phyloP scores from a whole-genome alignment of 169 alveolate species.

The Plasmodium berghei region DNA sequence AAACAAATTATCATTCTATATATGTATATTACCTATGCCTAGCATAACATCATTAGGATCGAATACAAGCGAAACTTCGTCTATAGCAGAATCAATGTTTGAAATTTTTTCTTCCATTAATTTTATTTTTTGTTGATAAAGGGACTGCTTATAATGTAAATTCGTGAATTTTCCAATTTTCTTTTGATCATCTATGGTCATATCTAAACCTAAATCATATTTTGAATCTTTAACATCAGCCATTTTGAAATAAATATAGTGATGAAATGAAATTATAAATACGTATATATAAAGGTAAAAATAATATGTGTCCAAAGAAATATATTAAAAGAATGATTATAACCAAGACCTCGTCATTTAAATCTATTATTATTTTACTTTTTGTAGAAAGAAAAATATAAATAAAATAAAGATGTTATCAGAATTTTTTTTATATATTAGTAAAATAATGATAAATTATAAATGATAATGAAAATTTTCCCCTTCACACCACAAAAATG shows the following conservation, averaged over 20 bases:
- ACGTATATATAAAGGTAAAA: background rate
- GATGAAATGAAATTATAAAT: background rate
- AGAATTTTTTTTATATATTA: no score
- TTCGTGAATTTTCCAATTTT: slow-evolving; percentile 73
- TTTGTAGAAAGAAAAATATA: no score
- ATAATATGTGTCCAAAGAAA: background rate
- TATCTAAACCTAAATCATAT: slow-evolving; percentile 75
- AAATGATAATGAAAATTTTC: no score
- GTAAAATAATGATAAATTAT: no score
- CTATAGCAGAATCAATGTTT: slow-evolving; percentile 68
- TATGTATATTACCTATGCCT: slow-evolving; percentile 37
- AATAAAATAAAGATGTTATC: no score
- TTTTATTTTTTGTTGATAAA: slow-evolving; percentile 65
- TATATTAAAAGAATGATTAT: no score
- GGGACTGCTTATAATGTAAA: slow-evolving; percentile 57
- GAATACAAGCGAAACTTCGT: slow-evolving; percentile 60
- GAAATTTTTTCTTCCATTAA: slow-evolving; percentile 54
- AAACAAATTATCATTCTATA: no score
- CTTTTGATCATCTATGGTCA: slow-evolving; percentile 72
- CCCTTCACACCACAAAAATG: no score
- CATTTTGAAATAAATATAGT: slow-evolving; percentile 16
- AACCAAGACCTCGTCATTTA: no score
- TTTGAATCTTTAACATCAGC: slow-evolving; percentile 30
- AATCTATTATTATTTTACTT: no score
- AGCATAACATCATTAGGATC: slow-evolving; percentile 53